Percentiles rank a stretch among this genome's conserved stretches.
Evolutionary conservation across 768 basidiomycete species (phyloP).

Genomic region (Sporobolomyces phaffii): DNA sequence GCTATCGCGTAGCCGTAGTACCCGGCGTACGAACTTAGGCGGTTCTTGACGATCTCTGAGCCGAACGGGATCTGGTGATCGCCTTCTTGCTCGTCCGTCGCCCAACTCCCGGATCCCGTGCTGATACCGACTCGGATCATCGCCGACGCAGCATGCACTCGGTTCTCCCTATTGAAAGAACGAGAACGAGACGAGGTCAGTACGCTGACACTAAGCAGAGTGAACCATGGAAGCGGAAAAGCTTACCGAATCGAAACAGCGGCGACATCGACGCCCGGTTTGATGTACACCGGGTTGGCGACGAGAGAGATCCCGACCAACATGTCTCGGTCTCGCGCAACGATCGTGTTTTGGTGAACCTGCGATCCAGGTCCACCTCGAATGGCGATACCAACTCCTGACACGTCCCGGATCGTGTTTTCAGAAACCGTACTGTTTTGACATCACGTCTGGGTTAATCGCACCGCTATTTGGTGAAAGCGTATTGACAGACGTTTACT

Average conservation of each 20-base stretch:
- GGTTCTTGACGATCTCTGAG: constrained; percentile 23
- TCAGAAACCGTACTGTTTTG: constrained; percentile 39
- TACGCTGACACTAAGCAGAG: not conserved
- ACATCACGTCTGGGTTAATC: too few species aligned
- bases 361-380: constrained; percentile 39
- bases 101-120: constrained; percentile 41
- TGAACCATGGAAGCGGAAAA: not conserved
- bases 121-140: constrained; percentile 44
- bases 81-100: constrained; percentile 28
- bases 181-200: not conserved
- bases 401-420: constrained; percentile 43
- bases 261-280: constrained; percentile 1
- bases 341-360: constrained; percentile 39
- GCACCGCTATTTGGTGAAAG: too few species aligned
- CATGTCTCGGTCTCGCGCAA: constrained; percentile 29
- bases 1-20: constrained; percentile 42
- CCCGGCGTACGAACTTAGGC: constrained; percentile 34
- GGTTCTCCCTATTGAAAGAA: constrained; percentile 20
- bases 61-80: constrained; percentile 33
- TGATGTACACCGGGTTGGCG: constrained; percentile 28
- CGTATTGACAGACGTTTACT: constrained; percentile 11
- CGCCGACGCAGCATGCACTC: constrained; percentile 37
- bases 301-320: constrained; percentile 41
- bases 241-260: constrained; percentile 20
- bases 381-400: constrained; percentile 42